These are phyloP conservation scores for Microstegium vimineum DNA, from an alignment of 176 grass and related monocot genomes.

Conservation along the genomic window DNA sequence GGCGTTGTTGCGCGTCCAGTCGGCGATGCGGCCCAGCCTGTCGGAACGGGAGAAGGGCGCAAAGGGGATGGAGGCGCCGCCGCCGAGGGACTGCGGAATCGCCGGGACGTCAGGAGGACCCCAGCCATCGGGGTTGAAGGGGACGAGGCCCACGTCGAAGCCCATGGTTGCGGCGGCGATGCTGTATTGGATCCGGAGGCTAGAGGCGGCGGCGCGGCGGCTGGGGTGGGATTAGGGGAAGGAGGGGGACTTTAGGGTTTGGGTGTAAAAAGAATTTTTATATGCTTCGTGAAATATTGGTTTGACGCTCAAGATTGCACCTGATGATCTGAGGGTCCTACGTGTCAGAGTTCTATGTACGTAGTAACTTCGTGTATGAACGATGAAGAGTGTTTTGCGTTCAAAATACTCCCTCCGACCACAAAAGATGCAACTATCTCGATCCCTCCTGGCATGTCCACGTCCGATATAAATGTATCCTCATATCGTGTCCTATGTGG, in stretches of 20 bases:
- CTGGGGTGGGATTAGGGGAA: not conserved
- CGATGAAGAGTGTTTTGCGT: no score
- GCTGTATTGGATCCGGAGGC: slow-evolving; percentile 18
- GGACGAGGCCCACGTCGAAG: slow-evolving; percentile 73
- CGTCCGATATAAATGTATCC: no score
- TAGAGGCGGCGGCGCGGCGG: not conserved
- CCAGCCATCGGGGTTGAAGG: slow-evolving; percentile 76
- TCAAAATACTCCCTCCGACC: no score
- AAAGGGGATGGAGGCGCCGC: slow-evolving; percentile 58
- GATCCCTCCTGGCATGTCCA: no score
- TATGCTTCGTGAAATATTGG: not conserved
- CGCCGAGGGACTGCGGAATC: slow-evolving; percentile 39
- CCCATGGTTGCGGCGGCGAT: slow-evolving; percentile 41
- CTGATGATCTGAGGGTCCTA: not conserved
- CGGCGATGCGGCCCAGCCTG: slow-evolving; percentile 80
- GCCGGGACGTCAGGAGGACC: slow-evolving; percentile 55
- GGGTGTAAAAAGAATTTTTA: not conserved
- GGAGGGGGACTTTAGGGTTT: slow-evolving; percentile 24
- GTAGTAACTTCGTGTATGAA: no score
- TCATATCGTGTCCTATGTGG: no score
- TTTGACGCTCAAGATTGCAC: no score
- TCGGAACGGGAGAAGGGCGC: slow-evolving; percentile 85
- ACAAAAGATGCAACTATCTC: no score
- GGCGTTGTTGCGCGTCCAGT: slow-evolving; percentile 63
- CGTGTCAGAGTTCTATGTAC: not conserved